A percentile compares a stretch with the other conserved stretches of the same genome.
Conservation (phyloP, 805 yeast genomes). For the Candida golubevii region DNA sequence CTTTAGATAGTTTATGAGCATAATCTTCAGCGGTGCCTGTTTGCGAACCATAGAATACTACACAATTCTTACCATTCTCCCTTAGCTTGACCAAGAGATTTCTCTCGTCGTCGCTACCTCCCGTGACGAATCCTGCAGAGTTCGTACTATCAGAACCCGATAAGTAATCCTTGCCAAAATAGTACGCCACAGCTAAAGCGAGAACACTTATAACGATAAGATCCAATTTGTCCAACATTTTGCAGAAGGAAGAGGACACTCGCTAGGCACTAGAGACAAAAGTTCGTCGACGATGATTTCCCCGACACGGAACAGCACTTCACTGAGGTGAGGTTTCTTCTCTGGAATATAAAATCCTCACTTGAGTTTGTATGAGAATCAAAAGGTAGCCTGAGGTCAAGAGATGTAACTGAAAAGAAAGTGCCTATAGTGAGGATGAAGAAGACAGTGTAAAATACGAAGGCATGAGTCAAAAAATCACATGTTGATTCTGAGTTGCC, state of each 20-base stretch:
- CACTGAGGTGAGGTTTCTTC: too few species aligned
- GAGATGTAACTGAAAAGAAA: too few species aligned
- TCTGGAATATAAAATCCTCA: too few species aligned
- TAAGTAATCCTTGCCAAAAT: constrained; percentile 58
- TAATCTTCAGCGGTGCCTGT: constrained; percentile 99
- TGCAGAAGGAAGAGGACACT: not conserved
- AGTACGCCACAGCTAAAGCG: constrained; percentile 60
- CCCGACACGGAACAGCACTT: too few species aligned
- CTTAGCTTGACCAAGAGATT: constrained; percentile 56
- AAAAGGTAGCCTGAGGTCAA: too few species aligned
- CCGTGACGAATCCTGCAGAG: constrained; percentile 30
- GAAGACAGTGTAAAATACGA: too few species aligned
- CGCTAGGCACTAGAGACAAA: too few species aligned
- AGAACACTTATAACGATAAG: constrained; percentile 61
- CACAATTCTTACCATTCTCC: constrained; percentile 64
- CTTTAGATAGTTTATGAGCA: constrained; percentile 86
- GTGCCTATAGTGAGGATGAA: too few species aligned
- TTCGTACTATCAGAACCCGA: constrained; percentile 32
- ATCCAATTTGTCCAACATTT: constrained; percentile 70
- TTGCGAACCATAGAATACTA: constrained; percentile 89
- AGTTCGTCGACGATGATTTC: too few species aligned
- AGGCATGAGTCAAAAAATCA: too few species aligned
- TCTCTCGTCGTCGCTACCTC: constrained; percentile 37
- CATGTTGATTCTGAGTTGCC: too few species aligned
- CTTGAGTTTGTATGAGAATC: too few species aligned